Conservation (phyloP, 257 asterid species). For the Oldenlandia corymbosa region DNA sequence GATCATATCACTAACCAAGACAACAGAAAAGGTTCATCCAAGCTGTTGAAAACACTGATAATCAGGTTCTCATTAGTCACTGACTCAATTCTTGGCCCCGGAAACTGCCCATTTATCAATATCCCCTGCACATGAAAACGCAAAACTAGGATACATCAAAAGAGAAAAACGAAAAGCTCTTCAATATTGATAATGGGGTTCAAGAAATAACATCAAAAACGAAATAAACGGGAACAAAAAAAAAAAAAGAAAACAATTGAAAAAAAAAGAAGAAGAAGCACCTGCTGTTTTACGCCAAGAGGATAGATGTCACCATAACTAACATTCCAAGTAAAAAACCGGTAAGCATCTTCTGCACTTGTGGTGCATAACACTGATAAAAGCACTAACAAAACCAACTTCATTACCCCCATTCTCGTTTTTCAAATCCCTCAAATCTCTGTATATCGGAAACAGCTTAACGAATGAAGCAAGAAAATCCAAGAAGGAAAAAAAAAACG, state of each 20-base stretch:
- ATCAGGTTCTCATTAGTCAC: constrained; percentile 43
- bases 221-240: neutral
- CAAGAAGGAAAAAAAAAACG: neutral
- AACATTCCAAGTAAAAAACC: constrained; percentile 37
- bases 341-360: constrained; percentile 41
- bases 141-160: neutral
- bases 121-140: constrained; percentile 32
- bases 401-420: constrained; percentile 10
- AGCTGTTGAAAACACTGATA: constrained; percentile 33
- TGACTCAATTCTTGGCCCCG: constrained; percentile 38
- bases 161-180: too few species aligned
- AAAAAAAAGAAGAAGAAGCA: too few species aligned
- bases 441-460: neutral
- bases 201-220: too few species aligned
- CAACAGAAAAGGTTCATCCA: constrained; percentile 40
- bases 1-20: constrained; percentile 30
- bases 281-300: constrained; percentile 49
- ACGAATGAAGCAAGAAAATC: neutral
- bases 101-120: constrained; percentile 48
- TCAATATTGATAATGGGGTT: too few species aligned
- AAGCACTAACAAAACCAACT: constrained; percentile 10
- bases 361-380: constrained; percentile 9
- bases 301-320: constrained; percentile 48
- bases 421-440: too few species aligned
- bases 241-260: neutral